Evolutionary conservation across 75 land plant genomes (phyloP), one percentile per base, ranked within the genome.

Genomic region (Chamaecyparis obtusa): DNA sequence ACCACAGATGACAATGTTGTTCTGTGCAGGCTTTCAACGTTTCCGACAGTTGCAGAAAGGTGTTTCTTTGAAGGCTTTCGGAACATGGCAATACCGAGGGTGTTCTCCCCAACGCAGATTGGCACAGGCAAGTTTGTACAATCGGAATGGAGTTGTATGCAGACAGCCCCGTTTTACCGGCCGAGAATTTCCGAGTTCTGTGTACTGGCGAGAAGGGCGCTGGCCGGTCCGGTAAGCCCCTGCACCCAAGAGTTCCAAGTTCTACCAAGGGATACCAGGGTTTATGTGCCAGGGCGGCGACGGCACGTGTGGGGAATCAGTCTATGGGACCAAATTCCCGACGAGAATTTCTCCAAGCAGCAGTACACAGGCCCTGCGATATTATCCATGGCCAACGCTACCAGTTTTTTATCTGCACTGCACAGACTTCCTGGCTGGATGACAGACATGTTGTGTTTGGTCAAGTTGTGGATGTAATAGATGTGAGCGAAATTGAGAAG

Each of bases 261-360:
- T 96, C 93, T 96, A 96, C 94, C 90, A 96, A 32, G 97, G 95
- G 89, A 96, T 96, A 90, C 96, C 97, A 5, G 80, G 85, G 5
- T 96, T 96, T 89, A 95, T 96, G 97, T 96, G 97, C 94, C 97
- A 94, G 93, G 96, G 86, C 56, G 94, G 96, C 19, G 91, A 96
- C 87, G 96, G 96, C 10, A 96, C 95, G 37, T 95, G 97, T 30
- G 96, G 96, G 14, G 96, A 95, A 87, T 92, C 95, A 24, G 94
- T 95, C 88, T n/a, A n/a, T n/a, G n/a, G n/a, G n/a, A n/a, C n/a
- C n/a, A n/a, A n/a, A 39, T 39, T 39, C 2, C 41, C 41, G 2
- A 2, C 2, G 1, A 2, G 41, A 39, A 39, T 39, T 39, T 39
- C 41, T 39, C 41, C 41, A 39, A 39, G 41, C 41, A 39, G 41